Evolutionary conservation across 2,329 filamentous ascomycete genomes (phyloP).

Genomic region (Pseudogymnoascus sp.): DNA sequence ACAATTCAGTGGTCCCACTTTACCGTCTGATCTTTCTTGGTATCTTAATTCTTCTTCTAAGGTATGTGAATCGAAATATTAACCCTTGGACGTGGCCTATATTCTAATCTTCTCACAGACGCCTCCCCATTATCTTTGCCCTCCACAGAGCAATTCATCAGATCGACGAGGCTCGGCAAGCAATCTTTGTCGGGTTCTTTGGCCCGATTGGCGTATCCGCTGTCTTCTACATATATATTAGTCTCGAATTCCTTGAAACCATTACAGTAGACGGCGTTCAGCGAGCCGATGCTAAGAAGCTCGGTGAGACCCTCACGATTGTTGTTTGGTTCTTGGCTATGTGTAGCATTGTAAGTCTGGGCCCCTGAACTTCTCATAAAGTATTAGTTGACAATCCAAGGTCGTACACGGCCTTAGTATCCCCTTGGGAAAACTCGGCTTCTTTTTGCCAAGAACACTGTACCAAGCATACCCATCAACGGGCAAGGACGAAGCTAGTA

Average conservation of each 20-base stretch:
- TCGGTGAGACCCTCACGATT: conserved; percentile 59
- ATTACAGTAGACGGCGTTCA: conserved; percentile 47
- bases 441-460: conserved; percentile 54
- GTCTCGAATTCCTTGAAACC: conserved; percentile 58
- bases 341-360: conserved; percentile 63
- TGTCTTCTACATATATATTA: conserved; percentile 81
- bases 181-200: conserved; percentile 84
- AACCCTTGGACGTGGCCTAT: too few species aligned
- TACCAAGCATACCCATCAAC: conserved; percentile 43
- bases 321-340: conserved; percentile 82
- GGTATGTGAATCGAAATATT: conserved; percentile 26
- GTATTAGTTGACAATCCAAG: conserved; percentile 28
- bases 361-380: background rate
- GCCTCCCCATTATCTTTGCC: conserved; percentile 66
- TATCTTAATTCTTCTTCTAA: conserved; percentile 65
- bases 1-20: conserved; percentile 61
- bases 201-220: conserved; percentile 85
- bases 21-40: conserved; percentile 66
- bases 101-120: conserved; percentile 49
- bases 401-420: conserved; percentile 76
- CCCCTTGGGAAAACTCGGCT: conserved; percentile 57
- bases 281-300: conserved; percentile 54
- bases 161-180: conserved; percentile 65
- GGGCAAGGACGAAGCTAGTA: too few species aligned
- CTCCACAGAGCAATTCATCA: conserved; percentile 71